Evolutionary conservation across 805 yeast genomes (phyloP).

Genomic region (Cyberlindnera misumaiensis): DNA sequence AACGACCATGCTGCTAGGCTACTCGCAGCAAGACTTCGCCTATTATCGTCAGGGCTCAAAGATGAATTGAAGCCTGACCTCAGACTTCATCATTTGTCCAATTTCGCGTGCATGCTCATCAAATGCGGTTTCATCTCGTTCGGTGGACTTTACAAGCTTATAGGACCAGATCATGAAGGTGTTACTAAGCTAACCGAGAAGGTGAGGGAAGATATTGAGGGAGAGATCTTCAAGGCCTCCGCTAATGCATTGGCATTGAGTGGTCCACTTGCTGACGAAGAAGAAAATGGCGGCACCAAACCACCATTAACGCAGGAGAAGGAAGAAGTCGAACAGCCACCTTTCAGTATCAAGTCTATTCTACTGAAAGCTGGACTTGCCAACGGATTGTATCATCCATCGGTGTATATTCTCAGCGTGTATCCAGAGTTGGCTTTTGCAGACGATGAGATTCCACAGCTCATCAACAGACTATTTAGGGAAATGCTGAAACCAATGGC

Average conservation of each 20-base stretch:
- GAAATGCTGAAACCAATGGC: constrained; percentile 45
- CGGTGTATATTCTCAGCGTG: constrained; percentile 48
- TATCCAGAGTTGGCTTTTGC: constrained; percentile 56
- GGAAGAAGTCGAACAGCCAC: neutral
- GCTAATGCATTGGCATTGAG: constrained; percentile 84
- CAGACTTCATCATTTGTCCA: constrained; percentile 30
- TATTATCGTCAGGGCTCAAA: constrained; percentile 4
- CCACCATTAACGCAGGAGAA: constrained; percentile 3
- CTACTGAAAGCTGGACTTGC: constrained; percentile 48
- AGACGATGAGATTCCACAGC: constrained; percentile 40
- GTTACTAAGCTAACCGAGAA: constrained; percentile 37
- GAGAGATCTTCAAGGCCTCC: constrained; percentile 51
- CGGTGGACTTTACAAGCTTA: constrained; percentile 48
- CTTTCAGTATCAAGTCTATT: constrained; percentile 32
- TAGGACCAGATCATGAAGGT: constrained; percentile 46
- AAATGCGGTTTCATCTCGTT: constrained; percentile 63
- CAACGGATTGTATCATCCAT: constrained; percentile 57
- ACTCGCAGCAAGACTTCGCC: constrained; percentile 38
- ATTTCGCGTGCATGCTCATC: constrained; percentile 47
- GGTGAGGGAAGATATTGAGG: constrained; percentile 43
- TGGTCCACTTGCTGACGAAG: constrained; percentile 68
- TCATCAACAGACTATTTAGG: constrained; percentile 45
- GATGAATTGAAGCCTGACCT: constrained; percentile 21
- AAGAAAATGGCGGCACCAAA: constrained; percentile 29
- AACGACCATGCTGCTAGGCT: constrained; percentile 47